These are phyloP conservation scores for Suhomyces chickasaworum DNA, from an alignment of 1,139 yeast species.

Conservation along the genomic window DNA sequence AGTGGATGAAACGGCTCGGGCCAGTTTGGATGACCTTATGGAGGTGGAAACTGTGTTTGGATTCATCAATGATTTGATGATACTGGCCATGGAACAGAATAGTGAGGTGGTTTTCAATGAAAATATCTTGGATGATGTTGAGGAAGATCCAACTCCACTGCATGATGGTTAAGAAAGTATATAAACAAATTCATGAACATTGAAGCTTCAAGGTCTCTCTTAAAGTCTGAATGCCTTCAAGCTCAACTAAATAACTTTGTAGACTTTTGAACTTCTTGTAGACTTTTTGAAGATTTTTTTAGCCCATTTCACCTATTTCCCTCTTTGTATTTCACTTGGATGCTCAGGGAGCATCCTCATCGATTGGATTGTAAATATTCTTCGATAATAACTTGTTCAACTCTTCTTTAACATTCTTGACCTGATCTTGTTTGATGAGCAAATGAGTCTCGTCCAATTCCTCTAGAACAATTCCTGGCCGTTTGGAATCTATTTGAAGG, in stretches of 20 bases:
- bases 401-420: constrained; percentile 74
- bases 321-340: too few species aligned
- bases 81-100: constrained; percentile 25
- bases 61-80: constrained; percentile 38
- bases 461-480: constrained; percentile 67
- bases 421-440: constrained; percentile 73
- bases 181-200: neutral
- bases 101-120: constrained; percentile 25
- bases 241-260: neutral
- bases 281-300: too few species aligned
- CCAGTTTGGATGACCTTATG: constrained; percentile 42
- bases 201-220: too few species aligned
- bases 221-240: neutral
- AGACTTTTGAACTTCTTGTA: neutral
- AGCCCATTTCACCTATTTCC: too few species aligned
- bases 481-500: constrained; percentile 71
- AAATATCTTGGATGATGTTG: constrained; percentile 24
- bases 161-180: neutral
- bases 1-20: constrained; percentile 20
- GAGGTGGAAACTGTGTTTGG: constrained; percentile 59
- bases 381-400: constrained; percentile 73
- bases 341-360: constrained; percentile 48
- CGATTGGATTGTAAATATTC: constrained; percentile 83
- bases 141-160: neutral
- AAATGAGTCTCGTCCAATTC: constrained; percentile 92